These are phyloP conservation scores for Aspergillus aculeatus DNA, from an alignment of 2,329 filamentous ascomycete species.

Conservation along the genomic window DNA sequence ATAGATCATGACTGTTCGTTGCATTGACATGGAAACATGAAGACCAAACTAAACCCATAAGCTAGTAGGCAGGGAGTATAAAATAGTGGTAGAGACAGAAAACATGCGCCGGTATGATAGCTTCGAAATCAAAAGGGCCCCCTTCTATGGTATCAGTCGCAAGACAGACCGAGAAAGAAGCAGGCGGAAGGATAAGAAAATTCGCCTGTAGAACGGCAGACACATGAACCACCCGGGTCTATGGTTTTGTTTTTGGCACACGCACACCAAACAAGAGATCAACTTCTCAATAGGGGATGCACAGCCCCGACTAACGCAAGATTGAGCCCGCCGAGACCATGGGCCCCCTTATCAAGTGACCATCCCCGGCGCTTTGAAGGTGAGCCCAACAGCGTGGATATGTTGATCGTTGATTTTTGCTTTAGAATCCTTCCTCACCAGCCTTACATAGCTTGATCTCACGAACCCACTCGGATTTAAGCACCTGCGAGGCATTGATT, in stretches of 20 bases:
- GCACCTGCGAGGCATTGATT: slow-evolving; percentile 91
- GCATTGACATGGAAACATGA: slow-evolving; percentile 39
- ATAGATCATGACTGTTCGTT: slow-evolving; percentile 41
- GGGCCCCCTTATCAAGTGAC: slow-evolving; percentile 3
- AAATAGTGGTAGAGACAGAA: slow-evolving; percentile 14
- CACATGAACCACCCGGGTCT: slow-evolving; percentile 23
- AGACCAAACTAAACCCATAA: slow-evolving; percentile 25
- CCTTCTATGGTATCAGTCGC: slow-evolving; percentile 21
- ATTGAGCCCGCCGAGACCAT: slow-evolving; percentile 16
- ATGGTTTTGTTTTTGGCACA: slow-evolving; percentile 14
- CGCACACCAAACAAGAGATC: slow-evolving; percentile 12
- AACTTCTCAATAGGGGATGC: slow-evolving; percentile 8
- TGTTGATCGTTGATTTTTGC: background rate
- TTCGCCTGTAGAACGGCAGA: slow-evolving; percentile 11
- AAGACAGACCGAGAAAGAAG: slow-evolving; percentile 16
- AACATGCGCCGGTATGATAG: slow-evolving; percentile 26
- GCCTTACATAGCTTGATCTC: slow-evolving; percentile 97
- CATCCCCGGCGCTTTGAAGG: slow-evolving; percentile 6
- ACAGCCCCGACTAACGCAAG: slow-evolving; percentile 15
- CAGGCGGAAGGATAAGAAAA: background rate
- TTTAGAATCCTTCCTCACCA: slow-evolving; percentile 85
- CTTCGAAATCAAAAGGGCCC: slow-evolving; percentile 20
- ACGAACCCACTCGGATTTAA: slow-evolving; percentile 98
- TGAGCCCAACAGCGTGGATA: background rate
- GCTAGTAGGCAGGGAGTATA: slow-evolving; percentile 20